Base-by-base conservation (phyloP, 495 filamentous ascomycete genomes). In the Podospora didyma region DNA sequence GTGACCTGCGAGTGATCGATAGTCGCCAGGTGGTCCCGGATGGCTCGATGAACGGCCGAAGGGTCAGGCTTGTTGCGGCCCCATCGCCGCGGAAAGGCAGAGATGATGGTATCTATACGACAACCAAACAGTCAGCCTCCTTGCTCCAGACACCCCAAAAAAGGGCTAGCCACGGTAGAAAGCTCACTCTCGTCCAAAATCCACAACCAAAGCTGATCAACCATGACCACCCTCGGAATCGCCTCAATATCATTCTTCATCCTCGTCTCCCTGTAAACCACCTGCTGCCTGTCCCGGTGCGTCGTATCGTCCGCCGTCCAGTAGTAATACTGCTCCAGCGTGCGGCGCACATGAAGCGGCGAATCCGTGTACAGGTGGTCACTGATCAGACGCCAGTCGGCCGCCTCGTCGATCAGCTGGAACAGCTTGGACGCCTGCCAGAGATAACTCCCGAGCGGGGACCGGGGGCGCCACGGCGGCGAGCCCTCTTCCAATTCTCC, bases 161-260 rank as follows among this genome's bases (percentile, higher is more conserved):
- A 53, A 6, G n/a, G n/a, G n/a, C n/a, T 20, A 46, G 23, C 46
- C 0, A 46, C 3, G 19, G 7, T 1, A 26, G 10, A 14, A 12
- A 35, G 22, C 42, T 3, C 24, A 62, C 60, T 63, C 11, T 79
- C 78, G 20, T 86, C 85, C 14, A 89, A 57, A 23, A 88, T 80
- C 84, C 84, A 89, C 74, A 89, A 78, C 86, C 86, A 89, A 9
- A 89, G 70, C 63, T 89, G 86, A 56, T 89, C 86, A 2, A 88
- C 86, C 86, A 89, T 90, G 60, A 88, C 79, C 11, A 89, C 79
- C 53, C 88, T 82, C 0, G 83, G 79, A n/a, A 86, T 63, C 5
- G 61, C 58, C 41, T 63, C 61, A 6, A 54, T 54, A 21, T 63
- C 61, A 23, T 57, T 63, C 47, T 55, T 48, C 58, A 58, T 51